Evolutionary conservation across 2,329 filamentous ascomycete genomes (phyloP), one percentile per base, ranked within the genome.

Genomic region (Colletotrichum sp.): DNA sequence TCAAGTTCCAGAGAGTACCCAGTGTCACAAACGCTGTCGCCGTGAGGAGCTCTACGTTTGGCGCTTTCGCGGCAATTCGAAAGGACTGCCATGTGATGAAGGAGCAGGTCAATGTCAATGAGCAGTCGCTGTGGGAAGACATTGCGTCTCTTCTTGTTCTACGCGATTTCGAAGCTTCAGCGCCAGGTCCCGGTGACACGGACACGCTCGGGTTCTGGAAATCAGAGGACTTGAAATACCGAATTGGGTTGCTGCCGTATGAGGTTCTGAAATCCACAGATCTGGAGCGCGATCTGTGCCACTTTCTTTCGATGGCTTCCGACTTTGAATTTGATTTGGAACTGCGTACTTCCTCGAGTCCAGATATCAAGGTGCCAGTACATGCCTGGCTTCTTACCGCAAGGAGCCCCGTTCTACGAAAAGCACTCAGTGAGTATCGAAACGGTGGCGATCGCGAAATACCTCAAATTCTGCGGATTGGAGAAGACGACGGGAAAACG

Each of bases 1-100:
- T 98, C 88, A 99, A 99, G 83, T 99, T 99, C 79, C 93, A 96
- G 80, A 93, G 97, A 73, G 92, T 99, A 10, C 94, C 97, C 1
- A 96, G 95, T 57, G 91, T 99, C 72, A 98, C 95, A 3, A 93
- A 96, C 44, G 95, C 98, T 16, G 90, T 94, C 36, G 93, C 93
- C 5, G 96, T 99, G 9, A 91, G 96, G 78, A 96, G 96, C 79
- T 99, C 97, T 39, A 92, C 94, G 0, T 98, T 95, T 84, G 97
- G 97, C 6, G 95, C 96, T 0, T 99, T 96, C 86, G 95, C 95
- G 39, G 96, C 95, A 5, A 91, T 98, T 62, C 92, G 97, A 63
- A 94, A 94, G 81, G 96, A 98, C 80, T 95, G 93, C 78, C 93
- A 96, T 81, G 92, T 98, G 32, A 95, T 96, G 71, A 92, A 92